Evolutionary conservation across 495 filamentous ascomycete genomes (phyloP).

Genomic region (Amphirosellinia nigrospora): DNA sequence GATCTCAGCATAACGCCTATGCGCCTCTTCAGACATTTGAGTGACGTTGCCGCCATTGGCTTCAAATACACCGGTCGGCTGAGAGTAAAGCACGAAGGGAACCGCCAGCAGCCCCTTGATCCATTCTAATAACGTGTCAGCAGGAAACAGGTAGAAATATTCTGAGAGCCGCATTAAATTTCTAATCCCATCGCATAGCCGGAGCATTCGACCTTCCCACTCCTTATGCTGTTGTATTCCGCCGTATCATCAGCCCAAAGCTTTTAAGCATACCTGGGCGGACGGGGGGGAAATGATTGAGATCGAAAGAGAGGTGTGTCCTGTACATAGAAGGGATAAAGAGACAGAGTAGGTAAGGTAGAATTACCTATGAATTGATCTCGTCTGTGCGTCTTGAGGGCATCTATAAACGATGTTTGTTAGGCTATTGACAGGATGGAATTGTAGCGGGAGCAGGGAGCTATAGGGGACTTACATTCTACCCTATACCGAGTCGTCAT

Average conservation of each 20-base stretch:
- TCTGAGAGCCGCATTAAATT: constrained; percentile 24
- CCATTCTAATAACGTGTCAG: constrained; percentile 55
- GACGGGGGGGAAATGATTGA: neutral
- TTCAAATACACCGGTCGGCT: constrained; percentile 84
- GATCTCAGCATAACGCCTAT: constrained; percentile 91
- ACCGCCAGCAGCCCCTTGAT: constrained; percentile 88
- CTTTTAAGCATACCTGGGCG: neutral
- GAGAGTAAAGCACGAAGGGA: constrained; percentile 95
- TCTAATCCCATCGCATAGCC: neutral
- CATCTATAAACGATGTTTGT: constrained; percentile 60
- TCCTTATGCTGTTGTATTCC: neutral
- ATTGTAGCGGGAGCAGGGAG: constrained; percentile 15
- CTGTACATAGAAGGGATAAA: neutral
- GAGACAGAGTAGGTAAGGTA: neutral
- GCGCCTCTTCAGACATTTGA: constrained; percentile 68
- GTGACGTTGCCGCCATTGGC: constrained; percentile 63
- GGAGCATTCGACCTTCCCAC: neutral
- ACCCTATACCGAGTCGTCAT: constrained; percentile 95
- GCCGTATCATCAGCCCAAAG: neutral
- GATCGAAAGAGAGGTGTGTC: neutral
- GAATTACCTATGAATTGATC: constrained; percentile 78
- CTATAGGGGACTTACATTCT: constrained; percentile 67
- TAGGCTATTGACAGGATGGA: constrained; percentile 27
- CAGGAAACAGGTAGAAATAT: constrained; percentile 17
- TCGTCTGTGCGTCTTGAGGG: constrained; percentile 84